Base-by-base conservation (phyloP, 495 filamentous ascomycete species). In the Hypoxylon fragiforme region DNA sequence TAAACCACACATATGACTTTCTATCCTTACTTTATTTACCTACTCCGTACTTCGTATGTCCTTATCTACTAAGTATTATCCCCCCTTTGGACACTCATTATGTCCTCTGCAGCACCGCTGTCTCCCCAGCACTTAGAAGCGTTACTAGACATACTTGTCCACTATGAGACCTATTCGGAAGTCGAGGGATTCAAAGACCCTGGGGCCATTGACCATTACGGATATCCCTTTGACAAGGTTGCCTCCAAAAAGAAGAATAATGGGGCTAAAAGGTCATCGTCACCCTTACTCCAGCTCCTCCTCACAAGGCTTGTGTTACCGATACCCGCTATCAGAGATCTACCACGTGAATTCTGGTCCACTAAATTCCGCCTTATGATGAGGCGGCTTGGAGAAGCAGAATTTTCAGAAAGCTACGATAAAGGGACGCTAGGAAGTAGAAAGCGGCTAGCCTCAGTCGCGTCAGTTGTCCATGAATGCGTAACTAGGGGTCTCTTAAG, bases 341-440 rank as follows among this genome's bases (percentile, higher is more conserved):
- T 87, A 0, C 70, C 77, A 1, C 30, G 63, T 0, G 76, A 78
- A 7, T 87, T 86, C 55, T 88, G 85, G 85, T 67, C 72, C 32
- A 64, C 67, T 7, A 62, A 73, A 16, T 68, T 79, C 30, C 70
- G 75, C 48, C 72, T 73, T 24, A 64, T 85, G 13, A 62, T 75
- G 49, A 68, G 66, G 19, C 76, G 78, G 34, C 66, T 87, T n/a
- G 77, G 69, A 2, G 73, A 80, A 12, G 81, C 78, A 13, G 77
- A 84, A 20, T 70, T 87, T 20, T 85, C 81, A 20, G 83, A 87
- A 57, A 86, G 83, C 63, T 88, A 86, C 59, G 85, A 88, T 61
- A 86, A 86, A 62, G 84, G 83, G 4, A 71, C 76, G 5, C 58
- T 88, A 26, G 84, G 85, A 9, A 77, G 78, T 51, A 75, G 84